Percentiles rank a stretch among this genome's conserved stretches.
These are phyloP conservation scores for Paecilomyces niveus DNA, from an alignment of 2,329 filamentous ascomycete species.

Conservation along the genomic window DNA sequence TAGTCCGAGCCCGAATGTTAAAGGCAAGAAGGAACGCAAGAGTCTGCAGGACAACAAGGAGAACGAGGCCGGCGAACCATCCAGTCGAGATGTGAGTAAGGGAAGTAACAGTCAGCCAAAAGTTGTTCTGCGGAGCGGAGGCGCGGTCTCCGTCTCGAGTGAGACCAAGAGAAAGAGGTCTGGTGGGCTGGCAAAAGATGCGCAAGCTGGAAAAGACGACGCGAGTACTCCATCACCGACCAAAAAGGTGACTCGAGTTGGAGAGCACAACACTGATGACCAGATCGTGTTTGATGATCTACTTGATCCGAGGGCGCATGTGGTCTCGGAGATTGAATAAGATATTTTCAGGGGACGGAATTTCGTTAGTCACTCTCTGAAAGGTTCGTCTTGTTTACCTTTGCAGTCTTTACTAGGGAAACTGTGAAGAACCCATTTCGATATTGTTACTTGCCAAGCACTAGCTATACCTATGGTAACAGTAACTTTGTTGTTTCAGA, in stretches of 20 bases:
- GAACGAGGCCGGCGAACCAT: constrained; percentile 12
- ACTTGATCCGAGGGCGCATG: constrained; percentile 9
- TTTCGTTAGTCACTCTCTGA: neutral
- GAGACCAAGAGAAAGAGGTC: constrained; percentile 20
- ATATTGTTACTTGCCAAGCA: neutral
- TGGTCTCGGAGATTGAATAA: neutral
- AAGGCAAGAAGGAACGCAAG: constrained; percentile 25
- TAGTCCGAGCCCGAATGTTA: constrained; percentile 26
- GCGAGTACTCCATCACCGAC: constrained; percentile 9
- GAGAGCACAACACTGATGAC: constrained; percentile 7
- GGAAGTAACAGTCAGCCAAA: constrained; percentile 11
- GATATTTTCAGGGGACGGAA: neutral
- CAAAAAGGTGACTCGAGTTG: constrained; percentile 13
- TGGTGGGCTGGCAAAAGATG: constrained; percentile 9
- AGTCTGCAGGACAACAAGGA: constrained; percentile 13
- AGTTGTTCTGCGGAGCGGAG: constrained; percentile 12
- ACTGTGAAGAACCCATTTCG: neutral
- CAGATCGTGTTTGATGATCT: constrained; percentile 11
- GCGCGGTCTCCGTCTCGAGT: constrained; percentile 11
- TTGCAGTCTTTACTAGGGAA: neutral
- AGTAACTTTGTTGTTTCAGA: neutral
- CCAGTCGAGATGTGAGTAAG: constrained; percentile 13
- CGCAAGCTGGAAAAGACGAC: constrained; percentile 11
- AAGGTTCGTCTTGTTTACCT: neutral
- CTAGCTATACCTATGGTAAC: neutral